Evolutionary conservation across 1,284 basidiomycete genomes (phyloP).

Genomic region (Acaromyces ingoldii): DNA sequence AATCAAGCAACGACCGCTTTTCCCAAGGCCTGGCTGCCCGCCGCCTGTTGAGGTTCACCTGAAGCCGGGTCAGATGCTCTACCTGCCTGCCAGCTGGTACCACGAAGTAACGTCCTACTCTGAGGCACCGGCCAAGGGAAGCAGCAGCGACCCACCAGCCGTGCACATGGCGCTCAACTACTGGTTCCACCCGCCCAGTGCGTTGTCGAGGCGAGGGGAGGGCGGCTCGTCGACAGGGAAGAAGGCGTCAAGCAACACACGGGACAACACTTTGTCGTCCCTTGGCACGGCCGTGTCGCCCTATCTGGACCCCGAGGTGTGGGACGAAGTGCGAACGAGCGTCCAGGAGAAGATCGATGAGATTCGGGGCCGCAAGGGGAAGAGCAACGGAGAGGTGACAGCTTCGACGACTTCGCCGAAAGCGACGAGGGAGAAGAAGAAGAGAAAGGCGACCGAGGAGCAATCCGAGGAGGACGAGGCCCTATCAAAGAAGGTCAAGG

Average conservation of each 20-base stretch:
- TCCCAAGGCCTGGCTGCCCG: constrained; percentile 30
- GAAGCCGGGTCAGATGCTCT: constrained; percentile 48
- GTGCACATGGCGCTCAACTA: constrained; percentile 51
- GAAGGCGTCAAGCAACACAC: constrained; percentile 7
- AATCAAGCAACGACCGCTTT: background rate
- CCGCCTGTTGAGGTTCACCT: constrained; percentile 41
- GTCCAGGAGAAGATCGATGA: constrained; percentile 5
- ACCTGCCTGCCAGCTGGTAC: constrained; percentile 48
- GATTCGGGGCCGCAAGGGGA: background rate
- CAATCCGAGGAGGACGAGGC: background rate
- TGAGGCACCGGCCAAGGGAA: background rate
- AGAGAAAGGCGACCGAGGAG: background rate
- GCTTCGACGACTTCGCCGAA: background rate
- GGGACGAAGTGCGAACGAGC: constrained; percentile 21
- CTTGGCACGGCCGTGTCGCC: constrained; percentile 18
- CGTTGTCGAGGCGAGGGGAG: constrained; percentile 13
- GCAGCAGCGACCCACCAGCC: no score
- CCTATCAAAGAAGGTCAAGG: no score
- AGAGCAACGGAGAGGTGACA: background rate
- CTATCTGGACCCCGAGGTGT: constrained; percentile 42
- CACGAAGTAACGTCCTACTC: constrained; percentile 48
- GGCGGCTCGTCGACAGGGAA: constrained; percentile 15
- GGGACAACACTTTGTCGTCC: background rate
- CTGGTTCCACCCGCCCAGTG: constrained; percentile 48
- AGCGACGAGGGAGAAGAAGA: constrained; percentile 5